These are phyloP conservation scores for Mycena kentingensis DNA, from an alignment of 768 basidiomycete species.

Conservation along the genomic window DNA sequence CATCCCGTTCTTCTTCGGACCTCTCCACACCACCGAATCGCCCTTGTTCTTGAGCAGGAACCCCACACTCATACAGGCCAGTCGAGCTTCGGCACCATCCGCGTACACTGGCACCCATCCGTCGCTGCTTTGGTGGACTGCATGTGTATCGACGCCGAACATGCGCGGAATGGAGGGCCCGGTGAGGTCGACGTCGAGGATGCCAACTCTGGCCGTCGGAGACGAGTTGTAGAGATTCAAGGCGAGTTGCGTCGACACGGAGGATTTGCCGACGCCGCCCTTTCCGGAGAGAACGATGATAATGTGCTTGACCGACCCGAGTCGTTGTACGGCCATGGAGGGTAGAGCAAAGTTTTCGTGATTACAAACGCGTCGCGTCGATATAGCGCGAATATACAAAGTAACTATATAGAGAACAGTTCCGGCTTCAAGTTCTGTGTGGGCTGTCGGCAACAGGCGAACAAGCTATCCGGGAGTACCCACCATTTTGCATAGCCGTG, in stretches of 20 bases:
- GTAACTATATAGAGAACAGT: constrained; percentile 13
- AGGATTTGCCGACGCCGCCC: constrained; percentile 99
- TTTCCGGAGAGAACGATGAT: constrained; percentile 95
- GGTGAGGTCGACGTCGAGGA: constrained; percentile 92
- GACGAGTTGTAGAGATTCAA: constrained; percentile 77
- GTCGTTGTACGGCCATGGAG: constrained; percentile 63
- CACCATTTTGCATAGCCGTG: constrained; percentile 89
- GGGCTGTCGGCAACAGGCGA: neutral
- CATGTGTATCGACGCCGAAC: constrained; percentile 85
- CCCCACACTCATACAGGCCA: constrained; percentile 96
- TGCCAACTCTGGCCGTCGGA: constrained; percentile 73
- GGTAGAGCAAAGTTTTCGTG: neutral
- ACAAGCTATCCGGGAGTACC: constrained; percentile 22
- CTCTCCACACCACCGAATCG: constrained; percentile 97
- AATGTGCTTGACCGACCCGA: constrained; percentile 77
- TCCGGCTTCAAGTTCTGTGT: constrained; percentile 68
- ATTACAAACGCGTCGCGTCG: neutral
- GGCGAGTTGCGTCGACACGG: constrained; percentile 88
- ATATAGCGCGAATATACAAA: too few relatives aligned
- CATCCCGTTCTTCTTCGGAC: constrained; percentile 99
- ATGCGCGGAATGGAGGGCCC: constrained; percentile 95
- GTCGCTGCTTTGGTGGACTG: constrained; percentile 89
- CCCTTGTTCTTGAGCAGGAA: constrained; percentile 88
- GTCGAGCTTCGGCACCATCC: constrained; percentile 69
- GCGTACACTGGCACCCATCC: constrained; percentile 99